A percentile compares a stretch with the other conserved stretches of the same genome.
These are phyloP conservation scores for Nephelium lappaceum DNA, from an alignment of 345 rosid genomes.

Conservation along the genomic window DNA sequence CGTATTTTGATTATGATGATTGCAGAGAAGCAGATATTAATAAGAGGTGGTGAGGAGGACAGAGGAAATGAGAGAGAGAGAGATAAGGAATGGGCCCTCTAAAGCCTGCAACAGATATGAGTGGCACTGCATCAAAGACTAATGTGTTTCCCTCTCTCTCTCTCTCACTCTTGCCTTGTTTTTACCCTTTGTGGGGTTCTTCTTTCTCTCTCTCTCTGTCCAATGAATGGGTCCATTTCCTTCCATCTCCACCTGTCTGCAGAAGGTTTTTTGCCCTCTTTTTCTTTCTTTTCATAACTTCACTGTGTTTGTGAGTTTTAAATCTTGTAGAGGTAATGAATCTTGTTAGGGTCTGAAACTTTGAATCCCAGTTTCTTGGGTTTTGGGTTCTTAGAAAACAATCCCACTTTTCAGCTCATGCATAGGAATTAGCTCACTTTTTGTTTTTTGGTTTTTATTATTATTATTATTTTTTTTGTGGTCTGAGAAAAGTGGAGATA, in stretches of 20 bases:
- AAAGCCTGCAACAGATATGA: slow-evolving; percentile 91
- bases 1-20: slow-evolving; percentile 77
- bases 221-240: slow-evolving; percentile 53
- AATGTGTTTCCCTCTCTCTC: slow-evolving; percentile 25
- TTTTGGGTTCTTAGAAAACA: slow-evolving; percentile 46
- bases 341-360: slow-evolving; percentile 34
- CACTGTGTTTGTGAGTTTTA: slow-evolving; percentile 40
- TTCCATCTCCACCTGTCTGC: slow-evolving; percentile 41
- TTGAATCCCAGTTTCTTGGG: slow-evolving; percentile 65
- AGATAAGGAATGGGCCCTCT: slow-evolving; percentile 60
- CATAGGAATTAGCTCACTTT: slow-evolving; percentile 50
- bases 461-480: slow-evolving; percentile 17
- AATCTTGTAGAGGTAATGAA: slow-evolving; percentile 31
- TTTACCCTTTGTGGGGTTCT: slow-evolving; percentile 16
- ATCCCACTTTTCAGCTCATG: slow-evolving; percentile 50
- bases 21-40: slow-evolving; percentile 42
- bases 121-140: slow-evolving; percentile 57
- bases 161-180: slow-evolving; percentile 21
- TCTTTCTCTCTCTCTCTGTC: slow-evolving; percentile 18
- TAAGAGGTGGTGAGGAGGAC: slow-evolving; percentile 45
- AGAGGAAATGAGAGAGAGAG: slow-evolving; percentile 21
- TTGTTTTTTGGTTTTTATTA: no score
- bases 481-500: slow-evolving; percentile 21
- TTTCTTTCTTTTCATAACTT: slow-evolving; percentile 32
- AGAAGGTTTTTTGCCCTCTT: slow-evolving; percentile 40